Conservation (phyloP, 306 rosid species). For the Leucaena leucocephala region DNA sequence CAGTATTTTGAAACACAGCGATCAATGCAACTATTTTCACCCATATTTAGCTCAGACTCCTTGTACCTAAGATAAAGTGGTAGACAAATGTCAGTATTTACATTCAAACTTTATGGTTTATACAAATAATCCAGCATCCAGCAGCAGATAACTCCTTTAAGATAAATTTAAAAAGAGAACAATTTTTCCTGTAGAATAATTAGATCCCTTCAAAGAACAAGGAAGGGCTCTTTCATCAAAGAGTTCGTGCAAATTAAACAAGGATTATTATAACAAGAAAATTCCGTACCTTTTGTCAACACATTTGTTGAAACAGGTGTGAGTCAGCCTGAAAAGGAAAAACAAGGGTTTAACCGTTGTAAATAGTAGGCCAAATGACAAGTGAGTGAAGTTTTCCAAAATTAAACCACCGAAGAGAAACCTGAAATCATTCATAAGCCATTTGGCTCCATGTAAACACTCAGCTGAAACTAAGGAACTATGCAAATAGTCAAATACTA, state of each 20-base stretch:
- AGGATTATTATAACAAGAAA: background rate
- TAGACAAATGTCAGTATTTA: conserved; percentile 3
- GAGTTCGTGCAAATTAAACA: conserved; percentile 13
- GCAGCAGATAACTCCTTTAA: background rate
- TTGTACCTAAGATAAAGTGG: conserved; percentile 67
- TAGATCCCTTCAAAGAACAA: conserved; percentile 14
- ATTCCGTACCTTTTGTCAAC: conserved; percentile 81
- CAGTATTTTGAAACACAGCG: conserved; percentile 98
- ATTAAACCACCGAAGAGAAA: background rate
- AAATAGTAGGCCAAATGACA: conserved; percentile 9
- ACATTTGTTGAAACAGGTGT: conserved; percentile 89
- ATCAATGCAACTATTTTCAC: conserved; percentile 97
- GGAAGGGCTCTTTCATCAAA: conserved; percentile 1
- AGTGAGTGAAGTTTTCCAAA: background rate
- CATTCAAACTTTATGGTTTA: background rate
- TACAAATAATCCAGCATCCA: background rate
- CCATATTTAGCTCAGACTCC: conserved; percentile 96
- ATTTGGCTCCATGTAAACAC: background rate
- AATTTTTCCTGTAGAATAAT: conserved; percentile 15
- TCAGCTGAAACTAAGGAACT: background rate
- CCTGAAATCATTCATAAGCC: background rate
- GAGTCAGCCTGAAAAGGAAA: conserved; percentile 74
- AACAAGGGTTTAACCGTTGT: conserved; percentile 29
- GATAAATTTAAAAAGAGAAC: background rate
- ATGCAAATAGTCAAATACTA: background rate